Evolutionary conservation across 805 yeast genomes (phyloP).

Genomic region (Starmerella lactis-condensi): DNA sequence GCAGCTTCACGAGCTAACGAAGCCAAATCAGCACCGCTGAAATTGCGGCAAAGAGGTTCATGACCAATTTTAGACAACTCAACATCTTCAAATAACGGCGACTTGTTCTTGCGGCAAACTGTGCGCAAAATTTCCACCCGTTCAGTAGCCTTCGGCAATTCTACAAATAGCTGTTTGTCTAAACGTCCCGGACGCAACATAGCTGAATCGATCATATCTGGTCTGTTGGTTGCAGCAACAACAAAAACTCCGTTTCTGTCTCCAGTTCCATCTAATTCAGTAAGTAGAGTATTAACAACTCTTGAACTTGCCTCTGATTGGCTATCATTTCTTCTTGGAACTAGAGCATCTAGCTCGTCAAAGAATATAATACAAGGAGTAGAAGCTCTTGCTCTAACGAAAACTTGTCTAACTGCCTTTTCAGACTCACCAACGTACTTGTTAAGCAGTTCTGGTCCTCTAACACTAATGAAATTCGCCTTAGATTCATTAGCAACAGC

Average conservation of each 20-base stretch:
- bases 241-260: conserved; percentile 87
- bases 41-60: conserved; percentile 69
- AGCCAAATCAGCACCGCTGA: conserved; percentile 90
- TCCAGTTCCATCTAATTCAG: conserved; percentile 87
- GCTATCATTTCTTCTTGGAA: conserved; percentile 79
- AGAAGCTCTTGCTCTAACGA: conserved; percentile 78
- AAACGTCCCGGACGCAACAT: conserved; percentile 94
- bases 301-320: conserved; percentile 78
- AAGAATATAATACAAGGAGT: conserved; percentile 88
- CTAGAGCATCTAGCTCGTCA: conserved; percentile 90
- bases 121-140: conserved; percentile 68
- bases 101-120: conserved; percentile 35
- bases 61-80: conserved; percentile 44
- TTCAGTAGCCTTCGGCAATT: conserved; percentile 64
- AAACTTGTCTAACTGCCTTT: conserved; percentile 81
- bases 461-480: conserved; percentile 86
- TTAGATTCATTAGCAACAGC: conserved; percentile 96
- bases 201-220: conserved; percentile 96
- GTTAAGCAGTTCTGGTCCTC: conserved; percentile 88
- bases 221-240: conserved; percentile 91
- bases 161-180: conserved; percentile 82
- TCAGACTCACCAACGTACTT: conserved; percentile 95
- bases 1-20: conserved; percentile 90
- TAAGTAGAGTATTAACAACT: conserved; percentile 82
- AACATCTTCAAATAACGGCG: conserved; percentile 53